These are phyloP conservation scores for Rhizoclosmatium sp. DNA, from an alignment of 192 early-diverging fungal species.

Conservation along the genomic window DNA sequence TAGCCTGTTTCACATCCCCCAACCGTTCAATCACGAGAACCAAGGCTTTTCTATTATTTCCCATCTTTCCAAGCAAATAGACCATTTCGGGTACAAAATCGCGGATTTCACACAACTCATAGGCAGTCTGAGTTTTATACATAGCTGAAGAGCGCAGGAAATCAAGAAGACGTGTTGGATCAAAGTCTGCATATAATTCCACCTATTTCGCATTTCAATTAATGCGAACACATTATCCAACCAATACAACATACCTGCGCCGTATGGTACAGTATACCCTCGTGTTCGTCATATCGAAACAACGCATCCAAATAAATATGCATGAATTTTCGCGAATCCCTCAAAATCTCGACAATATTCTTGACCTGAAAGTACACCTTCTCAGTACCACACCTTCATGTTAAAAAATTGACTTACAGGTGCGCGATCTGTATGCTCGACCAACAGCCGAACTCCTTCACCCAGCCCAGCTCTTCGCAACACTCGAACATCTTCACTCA, in stretches of 20 bases:
- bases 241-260: slow-evolving; percentile 41
- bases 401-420: slow-evolving; percentile 56
- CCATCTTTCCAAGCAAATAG: slow-evolving; percentile 95
- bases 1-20: slow-evolving; percentile 90
- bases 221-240: not conserved
- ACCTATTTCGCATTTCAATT: not conserved
- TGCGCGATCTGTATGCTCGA: slow-evolving; percentile 84
- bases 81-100: slow-evolving; percentile 98
- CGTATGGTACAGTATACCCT: slow-evolving; percentile 47
- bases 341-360: slow-evolving; percentile 74
- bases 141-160: slow-evolving; percentile 73
- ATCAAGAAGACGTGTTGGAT: slow-evolving; percentile 68
- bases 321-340: slow-evolving; percentile 58
- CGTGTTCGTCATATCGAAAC: slow-evolving; percentile 66
- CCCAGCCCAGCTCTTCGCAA: slow-evolving; percentile 23
- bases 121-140: slow-evolving; percentile 31
- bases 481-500: slow-evolving; percentile 38
- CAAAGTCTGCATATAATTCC: slow-evolving; percentile 40
- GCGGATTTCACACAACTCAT: slow-evolving; percentile 72
- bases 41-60: slow-evolving; percentile 91
- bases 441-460: slow-evolving; percentile 81
- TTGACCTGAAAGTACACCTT: not conserved
- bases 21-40: slow-evolving; percentile 92
- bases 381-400: too few species aligned
- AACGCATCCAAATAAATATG: slow-evolving; percentile 94